Conservation (phyloP, 345 rosid genomes). For the Brassica juncea region DNA sequence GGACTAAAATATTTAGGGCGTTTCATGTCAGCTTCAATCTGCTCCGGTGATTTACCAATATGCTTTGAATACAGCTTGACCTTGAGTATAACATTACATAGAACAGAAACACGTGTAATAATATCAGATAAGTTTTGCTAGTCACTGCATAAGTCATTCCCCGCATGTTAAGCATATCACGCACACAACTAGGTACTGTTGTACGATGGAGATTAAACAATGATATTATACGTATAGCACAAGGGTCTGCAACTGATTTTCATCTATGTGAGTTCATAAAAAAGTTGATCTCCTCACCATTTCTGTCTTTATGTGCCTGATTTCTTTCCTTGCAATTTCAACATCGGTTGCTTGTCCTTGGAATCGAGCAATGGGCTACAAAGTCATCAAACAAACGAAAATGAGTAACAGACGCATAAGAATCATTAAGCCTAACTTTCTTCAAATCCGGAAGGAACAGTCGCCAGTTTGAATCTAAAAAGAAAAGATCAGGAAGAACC, state of each 20-base stretch:
- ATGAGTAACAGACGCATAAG: slow-evolving; percentile 14
- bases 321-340: slow-evolving; percentile 73
- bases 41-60: slow-evolving; percentile 68
- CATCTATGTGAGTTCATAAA: slow-evolving; percentile 7
- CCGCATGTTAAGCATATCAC: slow-evolving; percentile 3
- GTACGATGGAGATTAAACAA: slow-evolving; percentile 2
- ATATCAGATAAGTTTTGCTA: slow-evolving; percentile 18
- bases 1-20: slow-evolving; percentile 79
- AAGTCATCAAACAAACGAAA: slow-evolving; percentile 26
- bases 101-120: slow-evolving; percentile 5
- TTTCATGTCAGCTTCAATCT: slow-evolving; percentile 79
- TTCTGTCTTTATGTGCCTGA: slow-evolving; percentile 65
- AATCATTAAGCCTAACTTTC: slow-evolving; percentile 4
- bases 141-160: not conserved
- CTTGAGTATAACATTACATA: slow-evolving; percentile 37
- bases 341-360: slow-evolving; percentile 96
- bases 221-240: not conserved
- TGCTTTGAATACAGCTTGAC: slow-evolving; percentile 73
- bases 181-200: not conserved
- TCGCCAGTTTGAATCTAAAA: not conserved
- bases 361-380: slow-evolving; percentile 89
- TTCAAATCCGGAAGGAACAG: not conserved
- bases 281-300: slow-evolving; percentile 56
- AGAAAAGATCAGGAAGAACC: slow-evolving; percentile 27
- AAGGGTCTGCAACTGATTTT: slow-evolving; percentile 10